phyloP scores from a whole-genome alignment of 2,329 filamentous ascomycete genomes.

The Diplocarpon rosae region DNA sequence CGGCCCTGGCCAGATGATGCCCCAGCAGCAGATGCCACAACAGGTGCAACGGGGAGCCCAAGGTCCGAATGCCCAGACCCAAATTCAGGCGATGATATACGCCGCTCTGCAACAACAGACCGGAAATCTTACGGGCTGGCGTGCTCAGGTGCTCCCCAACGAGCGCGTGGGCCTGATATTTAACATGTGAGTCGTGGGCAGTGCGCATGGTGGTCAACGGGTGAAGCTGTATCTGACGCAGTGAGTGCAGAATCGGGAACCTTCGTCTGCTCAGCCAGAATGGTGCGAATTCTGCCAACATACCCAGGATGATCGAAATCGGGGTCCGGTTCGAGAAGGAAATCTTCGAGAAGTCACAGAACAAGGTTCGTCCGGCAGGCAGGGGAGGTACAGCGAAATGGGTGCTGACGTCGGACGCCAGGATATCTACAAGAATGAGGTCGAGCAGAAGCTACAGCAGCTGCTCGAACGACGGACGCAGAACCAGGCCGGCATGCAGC shows the following conservation, averaged over 20 bases:
- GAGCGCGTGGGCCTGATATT: constrained; percentile 25
- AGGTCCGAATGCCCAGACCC: constrained; percentile 7
- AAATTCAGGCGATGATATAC: constrained; percentile 24
- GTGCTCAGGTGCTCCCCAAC: constrained; percentile 16
- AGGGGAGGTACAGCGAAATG: not conserved
- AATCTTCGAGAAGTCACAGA: constrained; percentile 21
- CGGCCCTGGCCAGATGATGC: constrained; percentile 23
- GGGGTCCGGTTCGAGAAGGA: constrained; percentile 25
- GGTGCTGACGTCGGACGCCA: constrained; percentile 13
- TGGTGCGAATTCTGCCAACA: constrained; percentile 12
- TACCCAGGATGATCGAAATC: constrained; percentile 24
- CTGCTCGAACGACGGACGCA: constrained; percentile 21
- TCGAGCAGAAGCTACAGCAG: constrained; percentile 22
- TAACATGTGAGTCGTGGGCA: constrained; percentile 21
- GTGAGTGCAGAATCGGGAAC: constrained; percentile 19
- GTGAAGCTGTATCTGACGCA: constrained; percentile 5
- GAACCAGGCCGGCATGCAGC: constrained; percentile 30
- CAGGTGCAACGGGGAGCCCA: constrained; percentile 12
- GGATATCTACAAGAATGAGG: constrained; percentile 21
- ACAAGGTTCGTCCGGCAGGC: constrained; percentile 19
- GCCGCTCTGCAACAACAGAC: constrained; percentile 19
- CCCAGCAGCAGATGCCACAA: constrained; percentile 15
- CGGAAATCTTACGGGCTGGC: constrained; percentile 21
- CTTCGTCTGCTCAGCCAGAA: constrained; percentile 22
- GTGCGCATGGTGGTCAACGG: not conserved